phyloP scores from a whole-genome alignment of 2,329 filamentous ascomycete species.

The Fusarium lyarnte region DNA sequence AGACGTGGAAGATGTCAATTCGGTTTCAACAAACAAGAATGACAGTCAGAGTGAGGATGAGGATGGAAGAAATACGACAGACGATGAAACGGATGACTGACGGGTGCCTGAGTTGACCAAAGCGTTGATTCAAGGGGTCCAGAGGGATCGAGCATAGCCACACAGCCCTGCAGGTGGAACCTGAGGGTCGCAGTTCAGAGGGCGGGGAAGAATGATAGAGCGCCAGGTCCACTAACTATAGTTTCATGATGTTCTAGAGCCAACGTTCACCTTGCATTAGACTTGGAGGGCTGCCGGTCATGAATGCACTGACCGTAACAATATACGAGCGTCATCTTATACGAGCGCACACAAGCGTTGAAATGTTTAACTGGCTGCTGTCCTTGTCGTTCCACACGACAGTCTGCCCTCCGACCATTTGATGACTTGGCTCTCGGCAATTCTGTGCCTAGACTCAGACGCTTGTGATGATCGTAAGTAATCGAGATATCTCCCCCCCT shows the following conservation, averaged over 20 bases:
- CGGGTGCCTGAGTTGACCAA: slow-evolving; percentile 11
- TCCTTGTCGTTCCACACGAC: not conserved
- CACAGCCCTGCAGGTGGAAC: slow-evolving; percentile 42
- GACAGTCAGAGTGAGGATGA: not conserved
- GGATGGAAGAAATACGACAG: not conserved
- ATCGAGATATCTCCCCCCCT: not conserved
- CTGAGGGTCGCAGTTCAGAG: slow-evolving; percentile 25
- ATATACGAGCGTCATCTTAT: not conserved
- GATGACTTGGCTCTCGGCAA: slow-evolving; percentile 26
- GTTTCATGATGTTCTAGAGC: slow-evolving; percentile 38
- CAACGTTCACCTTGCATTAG: slow-evolving; percentile 2
- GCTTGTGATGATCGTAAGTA: not conserved
- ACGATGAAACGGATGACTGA: slow-evolving; percentile 14
- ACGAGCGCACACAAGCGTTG: not conserved
- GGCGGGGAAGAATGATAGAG: slow-evolving; percentile 18
- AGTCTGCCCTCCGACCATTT: not conserved
- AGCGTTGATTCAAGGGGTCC: slow-evolving; percentile 34
- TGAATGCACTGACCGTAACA: slow-evolving; percentile 10
- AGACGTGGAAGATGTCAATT: not conserved
- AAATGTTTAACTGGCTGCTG: not conserved
- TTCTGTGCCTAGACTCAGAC: slow-evolving; percentile 16
- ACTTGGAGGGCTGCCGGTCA: not conserved
- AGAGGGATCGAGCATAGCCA: slow-evolving; percentile 33
- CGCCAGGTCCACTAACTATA: slow-evolving; percentile 7
- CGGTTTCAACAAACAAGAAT: slow-evolving; percentile 9